A percentile compares a stretch with the other conserved stretches of the same genome.
phyloP scores from a whole-genome alignment of 768 basidiomycete genomes.

The Tricholomella constricta region DNA sequence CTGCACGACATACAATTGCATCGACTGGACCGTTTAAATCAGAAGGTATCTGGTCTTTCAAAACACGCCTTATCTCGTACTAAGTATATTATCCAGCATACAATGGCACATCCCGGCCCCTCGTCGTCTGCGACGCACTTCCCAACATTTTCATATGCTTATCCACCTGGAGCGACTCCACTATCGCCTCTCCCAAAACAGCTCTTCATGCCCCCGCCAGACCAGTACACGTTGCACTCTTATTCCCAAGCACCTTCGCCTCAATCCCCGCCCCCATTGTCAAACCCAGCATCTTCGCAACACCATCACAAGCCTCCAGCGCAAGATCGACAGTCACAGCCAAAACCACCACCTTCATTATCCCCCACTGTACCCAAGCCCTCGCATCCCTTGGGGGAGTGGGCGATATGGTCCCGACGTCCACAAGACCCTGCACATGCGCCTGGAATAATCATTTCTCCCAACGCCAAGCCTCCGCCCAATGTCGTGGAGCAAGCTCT shows the following conservation, averaged over 20 bases:
- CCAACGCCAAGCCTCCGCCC: constrained; percentile 60
- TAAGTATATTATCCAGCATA: not conserved
- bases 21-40: too few species aligned
- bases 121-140: constrained; percentile 12
- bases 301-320: not conserved
- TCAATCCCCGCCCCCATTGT: not conserved
- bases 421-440: constrained; percentile 65
- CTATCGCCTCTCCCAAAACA: constrained; percentile 68
- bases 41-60: too few species aligned
- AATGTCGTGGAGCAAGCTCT: constrained; percentile 60
- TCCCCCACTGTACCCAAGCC: constrained; percentile 1
- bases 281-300: not conserved
- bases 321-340: not conserved
- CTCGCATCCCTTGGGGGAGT: constrained; percentile 30
- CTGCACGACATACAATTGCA: too few species aligned
- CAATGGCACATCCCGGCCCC: constrained; percentile 8
- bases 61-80: not conserved
- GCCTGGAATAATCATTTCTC: constrained; percentile 73
- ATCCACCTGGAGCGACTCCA: constrained; percentile 19
- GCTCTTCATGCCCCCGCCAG: constrained; percentile 49
- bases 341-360: not conserved
- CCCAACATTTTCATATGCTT: constrained; percentile 10
- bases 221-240: constrained; percentile 10
- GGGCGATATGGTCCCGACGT: constrained; percentile 75
- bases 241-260: not conserved